Evolutionary conservation across 495 filamentous ascomycete species (phyloP).

Genomic region (Neurospora cerealis): DNA sequence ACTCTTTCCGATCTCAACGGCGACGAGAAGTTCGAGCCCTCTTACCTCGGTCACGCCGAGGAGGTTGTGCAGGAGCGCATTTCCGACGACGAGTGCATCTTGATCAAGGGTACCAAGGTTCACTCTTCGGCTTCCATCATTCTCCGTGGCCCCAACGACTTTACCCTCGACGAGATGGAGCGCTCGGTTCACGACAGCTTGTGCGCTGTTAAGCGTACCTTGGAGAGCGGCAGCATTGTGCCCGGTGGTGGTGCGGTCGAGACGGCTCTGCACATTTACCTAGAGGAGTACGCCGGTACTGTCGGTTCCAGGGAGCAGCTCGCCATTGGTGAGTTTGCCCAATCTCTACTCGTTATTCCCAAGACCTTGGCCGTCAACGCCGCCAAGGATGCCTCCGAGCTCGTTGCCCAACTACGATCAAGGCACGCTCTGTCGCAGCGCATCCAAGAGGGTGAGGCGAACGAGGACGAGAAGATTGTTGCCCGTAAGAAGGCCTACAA

Average conservation of each 20-base stretch:
- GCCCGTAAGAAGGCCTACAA: slow-evolving; percentile 94
- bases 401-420: slow-evolving; percentile 90
- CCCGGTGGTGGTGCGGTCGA: slow-evolving; percentile 95
- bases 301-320: slow-evolving; percentile 96
- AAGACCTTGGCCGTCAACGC: slow-evolving; percentile 97
- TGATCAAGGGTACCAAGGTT: slow-evolving; percentile 90
- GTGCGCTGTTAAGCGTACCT: slow-evolving; percentile 90
- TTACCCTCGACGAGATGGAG: slow-evolving; percentile 98
- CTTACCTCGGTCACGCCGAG: slow-evolving; percentile 80
- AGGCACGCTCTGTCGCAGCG: slow-evolving; percentile 91
- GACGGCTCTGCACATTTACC: slow-evolving; percentile 97
- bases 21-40: slow-evolving; percentile 91
- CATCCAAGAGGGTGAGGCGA: slow-evolving; percentile 68
- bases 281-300: slow-evolving; percentile 98
- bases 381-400: slow-evolving; percentile 88
- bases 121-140: slow-evolving; percentile 94
- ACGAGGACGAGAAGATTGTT: slow-evolving; percentile 76
- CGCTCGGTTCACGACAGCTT: slow-evolving; percentile 94
- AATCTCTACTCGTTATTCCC: slow-evolving; percentile 87
- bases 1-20: slow-evolving; percentile 93
- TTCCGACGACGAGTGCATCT: slow-evolving; percentile 96
- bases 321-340: slow-evolving; percentile 94
- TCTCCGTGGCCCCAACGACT: slow-evolving; percentile 92
- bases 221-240: slow-evolving; percentile 95
- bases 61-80: slow-evolving; percentile 96